These are phyloP conservation scores for Linnemannia schmuckeri DNA, from an alignment of 192 early-diverging fungal species.

Conservation along the genomic window DNA sequence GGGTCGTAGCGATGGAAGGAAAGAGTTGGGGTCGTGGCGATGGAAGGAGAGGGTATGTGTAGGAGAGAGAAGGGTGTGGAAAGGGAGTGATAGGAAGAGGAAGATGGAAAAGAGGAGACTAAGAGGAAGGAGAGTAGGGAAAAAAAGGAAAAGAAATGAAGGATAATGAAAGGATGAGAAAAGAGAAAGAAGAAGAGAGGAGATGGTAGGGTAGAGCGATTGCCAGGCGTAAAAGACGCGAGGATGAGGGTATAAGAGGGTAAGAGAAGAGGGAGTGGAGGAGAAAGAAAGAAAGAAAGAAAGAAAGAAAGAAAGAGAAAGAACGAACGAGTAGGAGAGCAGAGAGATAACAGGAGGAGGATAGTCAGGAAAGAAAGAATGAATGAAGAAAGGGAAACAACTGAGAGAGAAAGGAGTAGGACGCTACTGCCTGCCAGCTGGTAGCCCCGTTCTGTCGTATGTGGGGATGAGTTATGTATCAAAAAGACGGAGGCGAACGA, in stretches of 20 bases:
- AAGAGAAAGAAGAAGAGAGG: not conserved
- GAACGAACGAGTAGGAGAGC: slow-evolving; percentile 5
- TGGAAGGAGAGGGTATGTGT: not conserved
- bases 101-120: not conserved
- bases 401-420: not conserved
- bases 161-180: not conserved
- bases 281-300: not conserved
- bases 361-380: slow-evolving; percentile 4
- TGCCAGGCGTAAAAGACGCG: not conserved
- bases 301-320: not conserved
- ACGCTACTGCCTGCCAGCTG: not conserved
- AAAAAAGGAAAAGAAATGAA: not conserved
- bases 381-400: slow-evolving; percentile 5
- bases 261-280: not conserved
- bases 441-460: not conserved
- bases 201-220: not conserved
- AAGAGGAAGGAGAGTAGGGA: not conserved
- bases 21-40: not conserved
- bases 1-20: not conserved
- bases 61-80: not conserved
- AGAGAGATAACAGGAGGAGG: not conserved
- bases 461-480: slow-evolving; percentile 6
- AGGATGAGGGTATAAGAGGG: not conserved
- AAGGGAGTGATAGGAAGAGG: not conserved
- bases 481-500: not conserved